Base-by-base conservation (phyloP, 75 land plant species). In the Ceratopteris richardii region DNA sequence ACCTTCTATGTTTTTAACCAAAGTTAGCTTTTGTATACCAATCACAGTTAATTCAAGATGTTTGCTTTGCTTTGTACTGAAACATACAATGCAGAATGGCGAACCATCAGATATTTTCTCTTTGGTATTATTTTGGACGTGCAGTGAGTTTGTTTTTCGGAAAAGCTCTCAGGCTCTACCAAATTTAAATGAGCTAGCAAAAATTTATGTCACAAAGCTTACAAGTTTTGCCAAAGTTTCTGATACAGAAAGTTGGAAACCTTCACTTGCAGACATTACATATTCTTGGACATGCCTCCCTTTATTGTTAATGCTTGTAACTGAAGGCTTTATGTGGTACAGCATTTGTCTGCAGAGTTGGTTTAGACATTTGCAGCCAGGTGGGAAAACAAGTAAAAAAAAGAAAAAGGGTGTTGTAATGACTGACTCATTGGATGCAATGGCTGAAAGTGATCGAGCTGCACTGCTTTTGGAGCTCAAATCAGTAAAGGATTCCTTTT, bases 261-360 rank as follows among this genome's bases (percentile, higher is more conserved):
- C 57, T 44, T 10, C 40, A 17, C 37, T 20, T 24, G n/a, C 29
- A 20, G 52, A 31, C 19, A 42, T 30, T 58, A 27, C 57, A 33
- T 30, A 16, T 22, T 46, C 60, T 22, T 46, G 67, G 47, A 21
- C 43, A 31, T 27, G 27, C 10, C 22, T 63, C 18, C 41, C 58
- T 31, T 55, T 25, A 22, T 22, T 70, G 27, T 50, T 70, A 17
- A 29, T 2, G 44, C 61, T 70, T 44, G 52, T 56, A 44, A 56
- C 67, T 26, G 73, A 70, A 47, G 31, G 36, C 2, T 52, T 70
- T 23, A 65, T 67, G 17, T 70, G 73, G 73, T 37, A 63, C 40
- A 53, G 54, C 20, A n/a, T 63, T 21, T 70, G 66, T 29, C 30
- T 70, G 36, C 67, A 70, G 55, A 42, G 41, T 2, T 70, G 73